phyloP scores from a whole-genome alignment of 345 rosid species.

The Euphorbia tirucalli region DNA sequence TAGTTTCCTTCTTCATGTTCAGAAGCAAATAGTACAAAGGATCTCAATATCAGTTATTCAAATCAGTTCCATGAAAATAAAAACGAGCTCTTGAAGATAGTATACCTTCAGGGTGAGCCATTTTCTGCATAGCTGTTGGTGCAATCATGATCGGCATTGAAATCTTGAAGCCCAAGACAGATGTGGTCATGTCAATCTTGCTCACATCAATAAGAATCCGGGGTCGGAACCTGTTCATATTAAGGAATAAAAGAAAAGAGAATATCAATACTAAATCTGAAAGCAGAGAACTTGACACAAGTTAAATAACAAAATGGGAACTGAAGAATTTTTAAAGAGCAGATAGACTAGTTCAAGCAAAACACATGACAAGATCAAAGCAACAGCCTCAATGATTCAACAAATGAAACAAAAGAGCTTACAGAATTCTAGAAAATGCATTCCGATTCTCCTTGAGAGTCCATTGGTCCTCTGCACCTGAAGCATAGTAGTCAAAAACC shows the following conservation, averaged over 20 bases:
- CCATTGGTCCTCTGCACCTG: conserved; percentile 99
- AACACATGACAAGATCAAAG: too few relatives aligned
- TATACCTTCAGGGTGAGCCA: conserved; percentile 94
- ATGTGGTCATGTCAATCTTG: conserved; percentile 71
- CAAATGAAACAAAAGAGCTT: conserved; percentile 20
- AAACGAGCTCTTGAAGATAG: background rate
- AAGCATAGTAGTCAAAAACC: conserved; percentile 88
- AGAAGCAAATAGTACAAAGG: background rate
- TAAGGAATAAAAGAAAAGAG: background rate
- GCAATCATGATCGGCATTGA: conserved; percentile 98
- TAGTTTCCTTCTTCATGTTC: background rate
- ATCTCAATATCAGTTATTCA: background rate
- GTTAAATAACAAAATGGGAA: background rate
- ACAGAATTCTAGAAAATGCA: conserved; percentile 90
- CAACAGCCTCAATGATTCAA: background rate
- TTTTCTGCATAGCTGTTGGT: conserved; percentile 96
- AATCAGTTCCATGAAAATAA: background rate
- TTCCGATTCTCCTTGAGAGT: conserved; percentile 75
- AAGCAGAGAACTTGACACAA: background rate
- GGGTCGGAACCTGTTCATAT: conserved; percentile 67
- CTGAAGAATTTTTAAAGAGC: too few relatives aligned
- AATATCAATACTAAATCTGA: background rate
- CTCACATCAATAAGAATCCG: conserved; percentile 86
- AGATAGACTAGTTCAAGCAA: background rate
- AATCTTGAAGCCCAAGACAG: conserved; percentile 76